Evolutionary conservation across 2,329 filamentous ascomycete genomes (phyloP).

Genomic region (Cadophora luteo-olivacea): DNA sequence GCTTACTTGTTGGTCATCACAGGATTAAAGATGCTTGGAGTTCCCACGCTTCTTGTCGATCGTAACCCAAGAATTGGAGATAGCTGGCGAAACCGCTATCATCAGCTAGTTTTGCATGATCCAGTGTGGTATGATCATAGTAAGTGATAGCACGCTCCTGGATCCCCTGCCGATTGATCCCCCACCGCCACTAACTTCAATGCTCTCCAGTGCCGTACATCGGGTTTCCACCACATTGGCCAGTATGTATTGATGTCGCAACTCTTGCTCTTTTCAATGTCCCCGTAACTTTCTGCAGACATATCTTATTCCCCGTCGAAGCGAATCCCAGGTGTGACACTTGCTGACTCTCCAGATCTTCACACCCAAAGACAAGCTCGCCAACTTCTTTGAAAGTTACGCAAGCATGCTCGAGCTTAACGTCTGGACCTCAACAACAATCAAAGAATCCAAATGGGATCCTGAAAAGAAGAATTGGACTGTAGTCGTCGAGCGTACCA

Average conservation of each 20-base stretch:
- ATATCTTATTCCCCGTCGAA: background rate
- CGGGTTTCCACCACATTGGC: constrained; percentile 69
- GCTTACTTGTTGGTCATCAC: background rate
- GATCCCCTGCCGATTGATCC: background rate
- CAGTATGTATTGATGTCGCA: constrained; percentile 47
- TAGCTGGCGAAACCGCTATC: constrained; percentile 67
- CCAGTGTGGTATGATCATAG: constrained; percentile 61
- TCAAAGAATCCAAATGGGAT: constrained; percentile 57
- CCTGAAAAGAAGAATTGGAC: constrained; percentile 60
- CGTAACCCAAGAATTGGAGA: constrained; percentile 65
- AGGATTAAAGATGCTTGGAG: constrained; percentile 60
- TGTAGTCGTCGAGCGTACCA: constrained; percentile 53
- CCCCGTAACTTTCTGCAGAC: background rate
- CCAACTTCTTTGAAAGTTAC: constrained; percentile 72
- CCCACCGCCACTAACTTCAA: constrained; percentile 44
- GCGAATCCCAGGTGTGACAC: background rate
- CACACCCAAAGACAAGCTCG: constrained; percentile 75
- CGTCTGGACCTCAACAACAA: constrained; percentile 63
- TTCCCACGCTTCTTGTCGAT: constrained; percentile 63
- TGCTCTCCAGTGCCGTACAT: constrained; percentile 68
- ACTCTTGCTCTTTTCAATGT: too few relatives aligned
- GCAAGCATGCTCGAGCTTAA: constrained; percentile 69
- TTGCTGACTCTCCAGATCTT: constrained; percentile 48
- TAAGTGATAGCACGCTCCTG: background rate
- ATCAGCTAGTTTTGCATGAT: constrained; percentile 70